phyloP scores from a whole-genome alignment of 352 stramenopile species.

The Phytopythium aichiense region DNA sequence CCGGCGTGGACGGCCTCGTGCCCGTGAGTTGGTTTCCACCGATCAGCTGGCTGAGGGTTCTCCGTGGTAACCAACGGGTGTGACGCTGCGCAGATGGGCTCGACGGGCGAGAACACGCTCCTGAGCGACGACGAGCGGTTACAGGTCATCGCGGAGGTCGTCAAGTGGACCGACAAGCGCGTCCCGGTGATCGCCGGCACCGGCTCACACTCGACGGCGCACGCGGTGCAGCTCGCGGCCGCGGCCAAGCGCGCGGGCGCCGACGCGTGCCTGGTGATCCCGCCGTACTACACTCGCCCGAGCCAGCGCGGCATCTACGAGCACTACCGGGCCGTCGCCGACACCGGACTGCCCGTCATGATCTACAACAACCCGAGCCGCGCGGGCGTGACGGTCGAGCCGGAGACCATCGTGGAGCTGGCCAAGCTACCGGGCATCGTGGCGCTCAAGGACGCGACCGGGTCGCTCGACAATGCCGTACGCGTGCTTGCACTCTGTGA shows the following conservation, averaged over 20 bases:
- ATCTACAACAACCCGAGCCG: constrained; percentile 97
- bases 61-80: not conserved
- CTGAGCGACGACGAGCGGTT: constrained; percentile 92
- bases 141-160: constrained; percentile 86
- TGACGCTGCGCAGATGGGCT: constrained; percentile 72
- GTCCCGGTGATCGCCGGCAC: constrained; percentile 94
- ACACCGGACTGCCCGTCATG: constrained; percentile 88
- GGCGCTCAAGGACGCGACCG: constrained; percentile 96
- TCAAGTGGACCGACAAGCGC: constrained; percentile 63
- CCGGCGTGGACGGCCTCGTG: constrained; percentile 94
- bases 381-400: constrained; percentile 91
- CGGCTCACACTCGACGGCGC: constrained; percentile 89
- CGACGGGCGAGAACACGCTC: constrained; percentile 93
- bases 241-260: constrained; percentile 88
- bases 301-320: constrained; percentile 92
- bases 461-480: constrained; percentile 76
- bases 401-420: constrained; percentile 90
- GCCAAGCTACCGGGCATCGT: constrained; percentile 92
- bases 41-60: too few relatives aligned
- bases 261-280: constrained; percentile 93
- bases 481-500: constrained; percentile 82
- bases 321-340: constrained; percentile 86
- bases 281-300: constrained; percentile 97
- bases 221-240: constrained; percentile 61
- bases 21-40: constrained; percentile 36